Percentiles rank a stretch among this genome's conserved stretches.
phyloP scores from a whole-genome alignment of 1,284 basidiomycete genomes.

The Phenoliferia sp. region DNA sequence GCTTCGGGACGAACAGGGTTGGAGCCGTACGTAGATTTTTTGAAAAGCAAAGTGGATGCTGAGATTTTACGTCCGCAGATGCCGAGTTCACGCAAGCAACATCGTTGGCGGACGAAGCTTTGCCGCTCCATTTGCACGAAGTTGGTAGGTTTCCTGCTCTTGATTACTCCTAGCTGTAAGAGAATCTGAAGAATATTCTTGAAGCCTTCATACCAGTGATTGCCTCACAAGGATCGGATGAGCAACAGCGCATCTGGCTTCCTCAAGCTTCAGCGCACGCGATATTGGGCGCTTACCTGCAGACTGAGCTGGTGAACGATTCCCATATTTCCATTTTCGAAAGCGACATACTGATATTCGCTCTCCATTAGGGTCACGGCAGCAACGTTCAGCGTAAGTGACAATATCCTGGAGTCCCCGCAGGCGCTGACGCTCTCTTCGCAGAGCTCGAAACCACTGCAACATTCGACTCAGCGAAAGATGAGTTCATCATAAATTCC shows the following conservation, averaged over 20 bases:
- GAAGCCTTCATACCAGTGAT: slow-evolving; percentile 27
- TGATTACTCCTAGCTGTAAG: not conserved
- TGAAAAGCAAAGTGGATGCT: not conserved
- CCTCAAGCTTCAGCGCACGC: slow-evolving; percentile 47
- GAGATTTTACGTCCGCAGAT: slow-evolving; percentile 26
- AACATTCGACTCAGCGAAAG: slow-evolving; percentile 61
- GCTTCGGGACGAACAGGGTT: slow-evolving; percentile 52
- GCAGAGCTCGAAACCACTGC: slow-evolving; percentile 65
- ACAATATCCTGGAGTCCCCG: too few species aligned
- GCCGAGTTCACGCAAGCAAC: slow-evolving; percentile 43
- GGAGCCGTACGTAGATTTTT: slow-evolving; percentile 40
- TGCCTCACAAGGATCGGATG: slow-evolving; percentile 23
- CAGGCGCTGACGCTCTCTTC: not conserved
- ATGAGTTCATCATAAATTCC: slow-evolving; percentile 70
- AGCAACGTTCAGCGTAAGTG: slow-evolving; percentile 51
- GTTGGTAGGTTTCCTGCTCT: slow-evolving; percentile 47
- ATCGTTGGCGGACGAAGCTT: slow-evolving; percentile 50
- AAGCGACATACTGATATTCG: too few species aligned
- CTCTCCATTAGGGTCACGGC: not conserved
- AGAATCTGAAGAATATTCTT: not conserved
- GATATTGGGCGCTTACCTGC: slow-evolving; percentile 40
- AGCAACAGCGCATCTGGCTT: slow-evolving; percentile 47
- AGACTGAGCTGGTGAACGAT: slow-evolving; percentile 61
- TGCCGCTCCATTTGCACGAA: slow-evolving; percentile 55
- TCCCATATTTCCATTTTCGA: slow-evolving; percentile 41